Base-by-base conservation (phyloP, 371 early-diverging fungal species). In the Mortierella sp. region DNA sequence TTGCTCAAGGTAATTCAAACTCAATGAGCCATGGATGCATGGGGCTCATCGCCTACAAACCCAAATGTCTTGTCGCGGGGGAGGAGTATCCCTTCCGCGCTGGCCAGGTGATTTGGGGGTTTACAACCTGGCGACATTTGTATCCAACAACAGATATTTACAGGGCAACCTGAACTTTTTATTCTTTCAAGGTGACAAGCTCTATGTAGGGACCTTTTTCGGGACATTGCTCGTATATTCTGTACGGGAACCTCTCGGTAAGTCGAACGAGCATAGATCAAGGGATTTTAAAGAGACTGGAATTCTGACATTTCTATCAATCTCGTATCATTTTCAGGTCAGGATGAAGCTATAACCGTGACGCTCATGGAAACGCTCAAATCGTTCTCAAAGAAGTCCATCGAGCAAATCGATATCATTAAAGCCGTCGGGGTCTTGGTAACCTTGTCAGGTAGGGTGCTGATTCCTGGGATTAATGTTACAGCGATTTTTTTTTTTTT, bases 341-440 rank as follows among this genome's bases (percentile, higher is more conserved):
- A 72, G 13, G 82, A 81, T 62, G 82, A 81, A 32, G 82, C 82
- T 3, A 81, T 81, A 66, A 69, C 82, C 1, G 90, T 91, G 1
- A 88, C 87, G 0, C 85, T 94, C 48, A 81, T 86, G 9, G 90
- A 93, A 61, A 92, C 94, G 0, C 85, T 88, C 60, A 94, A 94
- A 78, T 87, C 80, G 10, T 94, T 95, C 78, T 90, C 93, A 19
- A 91, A 90, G 65, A 87, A 86, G 53, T 85, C 93, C 10, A 90
- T 95, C 57, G 95, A 94, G 65, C 93, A 93, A 55, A 83, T 95
- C 32, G 93, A 92, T 69, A 88, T 93, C 24, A 91, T 95, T 63
- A 93, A 94, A 64, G 94, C 94, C 69, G 90, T 94, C 3, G 93
- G 91, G 58, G 86, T 93, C 0, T 84, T 95, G 21, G 93, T 94